phyloP scores from a whole-genome alignment of 352 stramenopile species.

The Salisapilia sapeloensis region DNA sequence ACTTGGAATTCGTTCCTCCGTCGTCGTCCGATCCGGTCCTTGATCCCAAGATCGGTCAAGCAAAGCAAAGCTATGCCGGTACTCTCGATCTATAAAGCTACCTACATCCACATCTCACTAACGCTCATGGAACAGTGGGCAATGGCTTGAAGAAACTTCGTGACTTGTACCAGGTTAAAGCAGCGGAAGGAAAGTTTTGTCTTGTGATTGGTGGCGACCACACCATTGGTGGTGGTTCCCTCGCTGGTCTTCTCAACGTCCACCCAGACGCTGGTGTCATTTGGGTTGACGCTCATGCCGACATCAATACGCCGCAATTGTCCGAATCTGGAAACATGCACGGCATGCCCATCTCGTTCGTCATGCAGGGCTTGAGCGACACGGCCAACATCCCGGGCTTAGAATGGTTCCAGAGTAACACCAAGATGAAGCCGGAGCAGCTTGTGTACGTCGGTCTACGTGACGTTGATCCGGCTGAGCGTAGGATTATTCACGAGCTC shows the following conservation, averaged over 20 bases:
- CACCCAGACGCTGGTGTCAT: slow-evolving; percentile 90
- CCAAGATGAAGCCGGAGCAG: slow-evolving; percentile 64
- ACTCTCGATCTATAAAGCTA: not conserved
- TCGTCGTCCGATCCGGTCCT: slow-evolving; percentile 29
- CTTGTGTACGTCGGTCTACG: slow-evolving; percentile 93
- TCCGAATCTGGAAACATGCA: slow-evolving; percentile 94
- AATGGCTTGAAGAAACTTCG: slow-evolving; percentile 67
- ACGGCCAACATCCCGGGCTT: slow-evolving; percentile 83
- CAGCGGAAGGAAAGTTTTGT: slow-evolving; percentile 85
- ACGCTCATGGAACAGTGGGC: slow-evolving; percentile 35
- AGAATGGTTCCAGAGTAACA: slow-evolving; percentile 82
- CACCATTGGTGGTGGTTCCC: slow-evolving; percentile 86
- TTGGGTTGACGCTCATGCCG: slow-evolving; percentile 96
- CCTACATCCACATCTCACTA: not conserved
- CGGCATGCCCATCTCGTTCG: slow-evolving; percentile 93
- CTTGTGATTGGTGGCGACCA: slow-evolving; percentile 94
- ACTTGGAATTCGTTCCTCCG: slow-evolving; percentile 48
- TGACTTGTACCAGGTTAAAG: slow-evolving; percentile 75
- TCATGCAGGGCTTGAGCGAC: slow-evolving; percentile 86
- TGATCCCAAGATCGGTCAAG: slow-evolving; percentile 44
- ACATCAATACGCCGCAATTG: slow-evolving; percentile 92
- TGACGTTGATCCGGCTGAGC: slow-evolving; percentile 87
- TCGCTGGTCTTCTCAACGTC: slow-evolving; percentile 83
- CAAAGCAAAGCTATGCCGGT: slow-evolving; percentile 68
- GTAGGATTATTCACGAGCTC: slow-evolving; percentile 79